A percentile compares a stretch with the other conserved stretches of the same genome.
These are phyloP conservation scores for Pichia sporocuriosa DNA, from an alignment of 805 yeast genomes.

Conservation along the genomic window DNA sequence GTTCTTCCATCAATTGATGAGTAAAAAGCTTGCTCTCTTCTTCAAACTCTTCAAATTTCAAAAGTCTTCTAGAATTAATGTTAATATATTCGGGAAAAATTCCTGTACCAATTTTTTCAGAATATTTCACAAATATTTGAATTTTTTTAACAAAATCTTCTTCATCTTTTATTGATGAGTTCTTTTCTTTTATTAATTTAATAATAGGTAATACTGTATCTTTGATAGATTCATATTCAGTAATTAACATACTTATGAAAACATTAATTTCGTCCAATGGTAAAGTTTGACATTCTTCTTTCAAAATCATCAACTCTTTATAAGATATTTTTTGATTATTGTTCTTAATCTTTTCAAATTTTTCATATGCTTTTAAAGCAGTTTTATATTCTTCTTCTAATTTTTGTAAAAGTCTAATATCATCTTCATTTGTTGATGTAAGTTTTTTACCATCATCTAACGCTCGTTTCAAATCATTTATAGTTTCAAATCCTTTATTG, in stretches of 20 bases:
- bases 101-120: background rate
- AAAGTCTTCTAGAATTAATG: background rate
- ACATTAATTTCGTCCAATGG: conserved; percentile 4
- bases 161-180: background rate
- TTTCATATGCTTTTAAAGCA: conserved; percentile 7
- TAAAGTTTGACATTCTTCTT: background rate
- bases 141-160: background rate
- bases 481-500: conserved; percentile 18
- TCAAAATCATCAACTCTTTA: background rate
- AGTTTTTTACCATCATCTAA: conserved; percentile 22
- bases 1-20: conserved; percentile 5
- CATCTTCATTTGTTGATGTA: conserved; percentile 15
- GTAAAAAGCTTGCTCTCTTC: background rate
- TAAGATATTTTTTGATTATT: background rate
- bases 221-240: conserved; percentile 1
- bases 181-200: background rate
- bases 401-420: conserved; percentile 11
- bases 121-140: conserved; percentile 2
- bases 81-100: conserved; percentile 2
- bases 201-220: conserved; percentile 1
- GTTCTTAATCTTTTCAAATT: background rate
- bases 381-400: background rate
- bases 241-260: background rate
- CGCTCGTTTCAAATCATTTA: conserved; percentile 18
- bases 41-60: conserved; percentile 1